Evolutionary conservation across 345 rosid species (phyloP).

Genomic region (Aethionema arabicum): DNA sequence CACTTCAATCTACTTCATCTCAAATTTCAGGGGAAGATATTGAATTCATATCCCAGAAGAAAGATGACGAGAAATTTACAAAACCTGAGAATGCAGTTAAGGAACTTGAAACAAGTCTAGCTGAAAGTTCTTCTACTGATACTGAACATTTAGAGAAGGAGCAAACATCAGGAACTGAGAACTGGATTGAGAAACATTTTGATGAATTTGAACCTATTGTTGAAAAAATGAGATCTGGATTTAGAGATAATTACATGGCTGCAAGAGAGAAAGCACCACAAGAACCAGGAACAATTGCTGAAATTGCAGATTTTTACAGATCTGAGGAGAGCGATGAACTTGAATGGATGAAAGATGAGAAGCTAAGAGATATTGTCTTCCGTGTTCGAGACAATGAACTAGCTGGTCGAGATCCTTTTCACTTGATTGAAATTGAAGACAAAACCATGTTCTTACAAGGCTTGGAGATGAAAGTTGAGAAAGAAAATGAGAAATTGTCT

Average conservation of each 20-base stretch:
- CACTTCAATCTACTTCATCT: constrained; percentile 26
- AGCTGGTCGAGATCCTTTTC: constrained; percentile 81
- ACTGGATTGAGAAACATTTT: constrained; percentile 68
- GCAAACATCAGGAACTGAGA: constrained; percentile 39
- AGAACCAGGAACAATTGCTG: constrained; percentile 33
- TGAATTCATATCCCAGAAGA: constrained; percentile 30
- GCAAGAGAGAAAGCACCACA: constrained; percentile 60
- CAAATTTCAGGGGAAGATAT: constrained; percentile 30
- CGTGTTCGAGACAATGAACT: constrained; percentile 88
- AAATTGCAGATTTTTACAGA: constrained; percentile 46
- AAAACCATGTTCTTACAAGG: constrained; percentile 76
- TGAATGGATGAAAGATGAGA: constrained; percentile 90
- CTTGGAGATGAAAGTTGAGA: constrained; percentile 80
- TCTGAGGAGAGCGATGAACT: constrained; percentile 57
- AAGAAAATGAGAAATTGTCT: constrained; percentile 65
- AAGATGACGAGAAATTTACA: constrained; percentile 23
- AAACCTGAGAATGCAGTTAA: constrained; percentile 26
- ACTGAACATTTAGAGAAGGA: constrained; percentile 26
- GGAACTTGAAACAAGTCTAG: constrained; percentile 15
- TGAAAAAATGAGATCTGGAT: constrained; percentile 68
- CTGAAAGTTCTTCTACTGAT: constrained; percentile 31
- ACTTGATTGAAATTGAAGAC: constrained; percentile 65
- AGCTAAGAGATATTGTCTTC: constrained; percentile 73
- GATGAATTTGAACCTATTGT: constrained; percentile 67
- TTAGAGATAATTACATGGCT: constrained; percentile 63